Evolutionary conservation across 768 basidiomycete species (phyloP).

Genomic region (Calocybe cyanea): DNA sequence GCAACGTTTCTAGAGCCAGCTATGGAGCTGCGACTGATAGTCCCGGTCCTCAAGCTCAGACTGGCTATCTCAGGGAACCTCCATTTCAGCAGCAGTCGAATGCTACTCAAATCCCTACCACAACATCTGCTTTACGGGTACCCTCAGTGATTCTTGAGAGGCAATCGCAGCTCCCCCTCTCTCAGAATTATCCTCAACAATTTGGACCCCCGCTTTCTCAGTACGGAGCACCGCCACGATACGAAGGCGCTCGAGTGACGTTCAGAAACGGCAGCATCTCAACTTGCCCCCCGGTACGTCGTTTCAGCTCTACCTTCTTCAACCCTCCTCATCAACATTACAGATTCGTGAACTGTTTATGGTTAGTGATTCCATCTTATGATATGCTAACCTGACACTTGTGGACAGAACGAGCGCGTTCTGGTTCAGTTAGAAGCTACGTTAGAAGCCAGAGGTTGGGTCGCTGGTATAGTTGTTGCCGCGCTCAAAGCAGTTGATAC

Average conservation of each 20-base stretch:
- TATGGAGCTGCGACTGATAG: no score
- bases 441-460: conserved; percentile 9
- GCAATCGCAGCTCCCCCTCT: no score
- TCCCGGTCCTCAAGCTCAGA: neutral
- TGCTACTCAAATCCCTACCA: no score
- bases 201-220: no score
- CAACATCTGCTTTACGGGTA: no score
- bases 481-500: conserved; percentile 7
- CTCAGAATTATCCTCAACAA: no score
- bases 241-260: no score
- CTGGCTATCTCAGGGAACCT: neutral
- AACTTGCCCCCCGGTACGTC: neutral
- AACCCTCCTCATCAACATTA: neutral
- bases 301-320: neutral
- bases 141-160: no score
- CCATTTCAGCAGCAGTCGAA: neutral
- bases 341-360: neutral
- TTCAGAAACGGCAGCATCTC: neutral
- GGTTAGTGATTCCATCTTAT: neutral
- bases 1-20: no score
- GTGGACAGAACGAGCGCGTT: conserved; percentile 9
- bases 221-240: no score
- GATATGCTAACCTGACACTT: neutral
- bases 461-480: conserved; percentile 7
- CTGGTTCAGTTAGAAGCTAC: conserved; percentile 5